phyloP scores from a whole-genome alignment of 2,329 filamentous ascomycete genomes.

The Cercospora beticola region DNA sequence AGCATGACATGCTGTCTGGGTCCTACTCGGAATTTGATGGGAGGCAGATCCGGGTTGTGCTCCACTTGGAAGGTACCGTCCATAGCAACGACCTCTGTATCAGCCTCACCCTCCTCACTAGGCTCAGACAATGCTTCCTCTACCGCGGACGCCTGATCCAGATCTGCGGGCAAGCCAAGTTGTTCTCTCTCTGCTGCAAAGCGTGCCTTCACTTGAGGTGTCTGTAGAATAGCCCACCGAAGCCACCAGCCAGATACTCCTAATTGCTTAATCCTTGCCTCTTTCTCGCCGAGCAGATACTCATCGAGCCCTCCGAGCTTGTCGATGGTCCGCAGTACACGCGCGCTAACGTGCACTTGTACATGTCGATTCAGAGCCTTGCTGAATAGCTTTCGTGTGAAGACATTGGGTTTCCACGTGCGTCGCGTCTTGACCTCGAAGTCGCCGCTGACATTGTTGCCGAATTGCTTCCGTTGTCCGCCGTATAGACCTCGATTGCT shows the following conservation, averaged over 20 bases:
- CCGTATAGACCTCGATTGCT: constrained; percentile 62
- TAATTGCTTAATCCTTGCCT: constrained; percentile 76
- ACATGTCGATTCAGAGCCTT: constrained; percentile 62
- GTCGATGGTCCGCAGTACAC: constrained; percentile 66
- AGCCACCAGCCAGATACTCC: constrained; percentile 88
- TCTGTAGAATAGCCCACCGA: constrained; percentile 87
- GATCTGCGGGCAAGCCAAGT: constrained; percentile 59
- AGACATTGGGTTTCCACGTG: constrained; percentile 72
- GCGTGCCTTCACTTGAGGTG: constrained; percentile 61
- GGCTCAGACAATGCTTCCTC: constrained; percentile 13
- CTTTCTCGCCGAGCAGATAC: constrained; percentile 81
- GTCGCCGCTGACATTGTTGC: constrained; percentile 71
- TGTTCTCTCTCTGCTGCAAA: constrained; percentile 64
- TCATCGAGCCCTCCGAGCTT: constrained; percentile 87
- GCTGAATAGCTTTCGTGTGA: constrained; percentile 66
- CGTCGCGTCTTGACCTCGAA: constrained; percentile 70
- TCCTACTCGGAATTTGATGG: constrained; percentile 36
- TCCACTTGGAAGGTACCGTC: constrained; percentile 34
- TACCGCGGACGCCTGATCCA: constrained; percentile 22
- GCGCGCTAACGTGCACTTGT: constrained; percentile 66
- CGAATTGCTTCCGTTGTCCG: constrained; percentile 68
- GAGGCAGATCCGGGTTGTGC: constrained; percentile 26
- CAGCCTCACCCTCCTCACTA: constrained; percentile 19
- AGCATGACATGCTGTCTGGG: constrained; percentile 33
- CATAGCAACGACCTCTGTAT: constrained; percentile 27